phyloP scores from a whole-genome alignment of 306 rosid genomes.

The Mimosa bimucronata region DNA sequence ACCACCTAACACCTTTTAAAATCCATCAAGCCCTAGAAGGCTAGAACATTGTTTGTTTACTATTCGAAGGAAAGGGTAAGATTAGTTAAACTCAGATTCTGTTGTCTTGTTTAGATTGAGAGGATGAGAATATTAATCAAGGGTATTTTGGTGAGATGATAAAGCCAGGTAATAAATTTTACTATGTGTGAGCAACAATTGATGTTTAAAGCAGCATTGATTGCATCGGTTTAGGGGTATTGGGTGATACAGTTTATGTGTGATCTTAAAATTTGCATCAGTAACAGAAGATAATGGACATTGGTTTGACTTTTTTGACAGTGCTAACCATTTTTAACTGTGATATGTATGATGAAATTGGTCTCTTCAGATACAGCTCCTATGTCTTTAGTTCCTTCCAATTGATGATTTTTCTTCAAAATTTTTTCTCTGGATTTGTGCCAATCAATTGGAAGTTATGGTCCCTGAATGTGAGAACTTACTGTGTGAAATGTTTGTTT shows the following conservation, averaged over 20 bases:
- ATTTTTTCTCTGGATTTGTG: neutral
- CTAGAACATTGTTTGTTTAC: neutral
- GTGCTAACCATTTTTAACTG: conserved; percentile 13
- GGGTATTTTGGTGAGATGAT: neutral
- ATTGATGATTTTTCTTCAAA: neutral
- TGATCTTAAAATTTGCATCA: no score
- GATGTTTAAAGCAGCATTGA: neutral
- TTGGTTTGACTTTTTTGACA: conserved; percentile 37
- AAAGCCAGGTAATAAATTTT: neutral
- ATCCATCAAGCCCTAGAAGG: neutral
- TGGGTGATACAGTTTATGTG: neutral
- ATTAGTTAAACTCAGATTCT: neutral
- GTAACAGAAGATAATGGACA: neutral
- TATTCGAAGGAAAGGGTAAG: neutral
- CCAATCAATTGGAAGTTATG: neutral
- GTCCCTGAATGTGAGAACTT: conserved; percentile 13
- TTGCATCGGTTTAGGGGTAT: neutral
- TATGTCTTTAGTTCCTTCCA: neutral
- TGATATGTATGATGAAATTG: conserved; percentile 33
- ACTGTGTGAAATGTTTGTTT: neutral
- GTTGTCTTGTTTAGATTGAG: neutral
- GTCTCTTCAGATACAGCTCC: conserved; percentile 27
- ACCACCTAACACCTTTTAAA: neutral
- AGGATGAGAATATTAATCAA: neutral
- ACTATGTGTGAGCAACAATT: neutral